A percentile compares a stretch with the other conserved stretches of the same genome.
These are phyloP conservation scores for Schizonepeta tenuifolia DNA, from an alignment of 257 asterid genomes.

Conservation along the genomic window DNA sequence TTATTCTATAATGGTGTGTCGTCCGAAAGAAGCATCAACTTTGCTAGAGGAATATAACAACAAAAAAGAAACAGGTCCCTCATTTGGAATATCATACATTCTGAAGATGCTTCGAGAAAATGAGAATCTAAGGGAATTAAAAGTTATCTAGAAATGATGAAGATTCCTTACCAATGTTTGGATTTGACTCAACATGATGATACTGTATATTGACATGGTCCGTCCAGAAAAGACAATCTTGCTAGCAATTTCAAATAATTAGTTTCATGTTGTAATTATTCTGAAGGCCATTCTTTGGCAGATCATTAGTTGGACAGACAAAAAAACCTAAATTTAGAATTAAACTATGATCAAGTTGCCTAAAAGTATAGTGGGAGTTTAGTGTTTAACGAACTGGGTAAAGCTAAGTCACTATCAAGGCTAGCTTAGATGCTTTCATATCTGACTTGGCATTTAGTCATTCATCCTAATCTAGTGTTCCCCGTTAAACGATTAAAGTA, in stretches of 20 bases:
- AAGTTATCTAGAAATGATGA: background rate
- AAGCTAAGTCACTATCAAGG: conserved; percentile 16
- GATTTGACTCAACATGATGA: background rate
- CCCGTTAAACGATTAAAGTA: no score
- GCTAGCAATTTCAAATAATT: background rate
- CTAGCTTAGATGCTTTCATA: background rate
- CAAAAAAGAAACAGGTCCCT: background rate
- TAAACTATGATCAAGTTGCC: conserved; percentile 8
- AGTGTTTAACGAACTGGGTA: background rate
- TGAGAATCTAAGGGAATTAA: conserved; percentile 2
- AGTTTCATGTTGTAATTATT: background rate
- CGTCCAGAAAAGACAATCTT: conserved; percentile 7
- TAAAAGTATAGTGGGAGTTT: background rate
- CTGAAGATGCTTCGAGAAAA: conserved; percentile 8
- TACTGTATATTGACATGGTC: conserved; percentile 19
- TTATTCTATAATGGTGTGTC: background rate
- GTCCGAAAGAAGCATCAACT: conserved; percentile 1
- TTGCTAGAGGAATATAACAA: conserved; percentile 8
- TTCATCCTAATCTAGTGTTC: conserved; percentile 12
- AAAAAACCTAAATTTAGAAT: background rate
- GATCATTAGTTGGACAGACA: background rate
- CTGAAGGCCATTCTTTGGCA: background rate
- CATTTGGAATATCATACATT: conserved; percentile 8
- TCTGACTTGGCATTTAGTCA: background rate
- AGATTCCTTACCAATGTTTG: background rate